Percentiles rank a stretch among this genome's conserved stretches.
phyloP scores from a whole-genome alignment of 176 grass and related monocot species.

The Thinopyrum elongatum region DNA sequence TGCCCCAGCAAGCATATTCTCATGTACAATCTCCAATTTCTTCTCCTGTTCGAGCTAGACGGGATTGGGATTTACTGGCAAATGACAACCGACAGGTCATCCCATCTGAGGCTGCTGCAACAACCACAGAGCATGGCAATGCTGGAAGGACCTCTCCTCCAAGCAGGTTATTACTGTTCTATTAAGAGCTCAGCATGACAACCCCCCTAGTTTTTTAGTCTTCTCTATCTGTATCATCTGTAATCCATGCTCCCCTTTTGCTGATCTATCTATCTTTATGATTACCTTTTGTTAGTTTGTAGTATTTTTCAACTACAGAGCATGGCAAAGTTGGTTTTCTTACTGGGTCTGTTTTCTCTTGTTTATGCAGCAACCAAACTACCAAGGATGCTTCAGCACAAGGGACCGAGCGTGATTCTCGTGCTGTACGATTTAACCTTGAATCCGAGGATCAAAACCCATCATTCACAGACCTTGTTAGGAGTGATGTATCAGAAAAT shows the following conservation, averaged over 20 bases:
- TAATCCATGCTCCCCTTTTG: background rate
- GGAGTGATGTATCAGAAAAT: conserved; percentile 51
- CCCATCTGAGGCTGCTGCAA: conserved; percentile 33
- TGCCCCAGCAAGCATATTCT: conserved; percentile 74
- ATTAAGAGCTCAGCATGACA: conserved; percentile 4
- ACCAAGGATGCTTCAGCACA: conserved; percentile 31
- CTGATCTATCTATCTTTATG: background rate
- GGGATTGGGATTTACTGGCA: conserved; percentile 65
- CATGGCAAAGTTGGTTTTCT: conserved; percentile 5
- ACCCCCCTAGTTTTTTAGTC: background rate
- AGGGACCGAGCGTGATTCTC: conserved; percentile 28
- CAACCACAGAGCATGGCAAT: conserved; percentile 54
- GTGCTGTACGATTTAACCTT: conserved; percentile 45
- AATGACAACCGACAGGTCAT: conserved; percentile 47
- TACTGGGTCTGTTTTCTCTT: background rate
- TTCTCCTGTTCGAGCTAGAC: conserved; percentile 62
- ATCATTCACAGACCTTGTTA: conserved; percentile 65
- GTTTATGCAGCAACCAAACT: conserved; percentile 30
- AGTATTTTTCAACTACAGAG: background rate
- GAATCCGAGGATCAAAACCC: conserved; percentile 64
- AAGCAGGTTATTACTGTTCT: conserved; percentile 34
- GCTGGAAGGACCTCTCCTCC: conserved; percentile 47
- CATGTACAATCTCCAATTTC: conserved; percentile 74
- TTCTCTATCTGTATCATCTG: background rate
- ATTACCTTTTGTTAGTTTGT: background rate